phyloP scores from a whole-genome alignment of 176 grass and related monocot genomes.

The Carex parvula region DNA sequence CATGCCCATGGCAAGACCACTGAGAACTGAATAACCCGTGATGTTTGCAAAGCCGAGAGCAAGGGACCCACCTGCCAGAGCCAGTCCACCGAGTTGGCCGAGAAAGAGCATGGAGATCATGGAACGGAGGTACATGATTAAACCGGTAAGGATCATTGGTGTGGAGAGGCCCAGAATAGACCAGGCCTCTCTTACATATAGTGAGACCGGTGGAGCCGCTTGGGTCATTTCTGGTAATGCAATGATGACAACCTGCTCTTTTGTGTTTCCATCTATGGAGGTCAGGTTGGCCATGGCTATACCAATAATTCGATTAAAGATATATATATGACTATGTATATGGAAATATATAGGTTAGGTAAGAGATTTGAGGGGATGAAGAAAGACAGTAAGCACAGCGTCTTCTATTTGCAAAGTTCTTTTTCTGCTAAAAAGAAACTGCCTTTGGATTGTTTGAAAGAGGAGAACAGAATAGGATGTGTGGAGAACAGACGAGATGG shows the following conservation, averaged over 20 bases:
- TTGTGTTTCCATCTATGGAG: background rate
- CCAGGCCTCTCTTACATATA: constrained; percentile 19
- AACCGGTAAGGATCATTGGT: constrained; percentile 83
- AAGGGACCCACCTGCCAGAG: constrained; percentile 81
- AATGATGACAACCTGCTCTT: background rate
- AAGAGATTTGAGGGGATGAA: background rate
- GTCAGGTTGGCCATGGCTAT: constrained; percentile 1
- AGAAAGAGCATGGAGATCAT: constrained; percentile 99
- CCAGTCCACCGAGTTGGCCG: constrained; percentile 66
- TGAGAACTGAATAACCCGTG: constrained; percentile 82
- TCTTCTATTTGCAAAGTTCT: too few species aligned
- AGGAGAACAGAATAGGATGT: too few species aligned
- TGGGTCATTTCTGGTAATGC: background rate
- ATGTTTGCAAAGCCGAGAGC: constrained; percentile 98
- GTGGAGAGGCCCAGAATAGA: constrained; percentile 43
- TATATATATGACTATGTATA: too few species aligned
- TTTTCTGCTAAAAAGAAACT: too few species aligned
- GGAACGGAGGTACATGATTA: constrained; percentile 74
- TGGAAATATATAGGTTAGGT: too few species aligned
- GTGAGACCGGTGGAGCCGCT: background rate
- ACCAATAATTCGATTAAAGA: background rate
- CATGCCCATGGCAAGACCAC: constrained; percentile 88
- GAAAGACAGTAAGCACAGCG: too few species aligned
- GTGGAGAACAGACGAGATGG: too few species aligned
- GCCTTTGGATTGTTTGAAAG: too few species aligned